These are phyloP conservation scores for Lathyrus sativus DNA, from an alignment of 306 rosid species.

Conservation along the genomic window DNA sequence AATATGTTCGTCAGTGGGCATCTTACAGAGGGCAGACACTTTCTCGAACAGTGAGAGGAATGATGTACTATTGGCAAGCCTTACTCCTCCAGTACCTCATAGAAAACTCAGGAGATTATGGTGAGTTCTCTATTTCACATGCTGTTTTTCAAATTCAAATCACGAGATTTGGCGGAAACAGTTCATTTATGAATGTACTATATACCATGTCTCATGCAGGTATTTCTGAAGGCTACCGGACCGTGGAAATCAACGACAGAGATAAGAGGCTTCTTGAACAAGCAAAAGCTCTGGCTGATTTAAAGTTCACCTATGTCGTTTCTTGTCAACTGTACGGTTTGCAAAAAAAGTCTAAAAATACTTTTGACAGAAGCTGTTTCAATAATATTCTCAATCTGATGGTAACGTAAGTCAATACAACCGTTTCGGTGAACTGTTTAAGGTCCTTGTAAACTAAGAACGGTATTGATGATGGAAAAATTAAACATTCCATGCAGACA, in stretches of 20 bases:
- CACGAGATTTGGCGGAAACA: neutral
- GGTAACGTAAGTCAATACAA: slow-evolving; percentile 65
- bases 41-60: slow-evolving; percentile 97
- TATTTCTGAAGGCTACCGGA: slow-evolving; percentile 49
- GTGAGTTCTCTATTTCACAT: slow-evolving; percentile 51
- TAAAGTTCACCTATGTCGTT: slow-evolving; percentile 93
- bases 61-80: slow-evolving; percentile 90
- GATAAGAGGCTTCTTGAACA: slow-evolving; percentile 39
- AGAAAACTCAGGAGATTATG: slow-evolving; percentile 62
- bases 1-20: slow-evolving; percentile 72
- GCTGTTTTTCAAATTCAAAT: slow-evolving; percentile 31
- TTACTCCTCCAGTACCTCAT: slow-evolving; percentile 69
- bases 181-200: slow-evolving; percentile 30
- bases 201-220: slow-evolving; percentile 48
- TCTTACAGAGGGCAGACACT: slow-evolving; percentile 97
- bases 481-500: slow-evolving; percentile 52
- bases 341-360: slow-evolving; percentile 65
- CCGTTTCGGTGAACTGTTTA: slow-evolving; percentile 26
- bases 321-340: slow-evolving; percentile 88
- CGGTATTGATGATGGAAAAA: slow-evolving; percentile 37
- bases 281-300: slow-evolving; percentile 84
- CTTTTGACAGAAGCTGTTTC: slow-evolving; percentile 59
- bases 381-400: slow-evolving; percentile 74
- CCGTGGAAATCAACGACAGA: slow-evolving; percentile 25
- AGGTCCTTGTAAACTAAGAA: slow-evolving; percentile 29